A percentile compares a stretch with the other conserved stretches of the same genome.
Conservation (phyloP, 176 grass and related monocot species). For the Calamus simplicifolius region DNA sequence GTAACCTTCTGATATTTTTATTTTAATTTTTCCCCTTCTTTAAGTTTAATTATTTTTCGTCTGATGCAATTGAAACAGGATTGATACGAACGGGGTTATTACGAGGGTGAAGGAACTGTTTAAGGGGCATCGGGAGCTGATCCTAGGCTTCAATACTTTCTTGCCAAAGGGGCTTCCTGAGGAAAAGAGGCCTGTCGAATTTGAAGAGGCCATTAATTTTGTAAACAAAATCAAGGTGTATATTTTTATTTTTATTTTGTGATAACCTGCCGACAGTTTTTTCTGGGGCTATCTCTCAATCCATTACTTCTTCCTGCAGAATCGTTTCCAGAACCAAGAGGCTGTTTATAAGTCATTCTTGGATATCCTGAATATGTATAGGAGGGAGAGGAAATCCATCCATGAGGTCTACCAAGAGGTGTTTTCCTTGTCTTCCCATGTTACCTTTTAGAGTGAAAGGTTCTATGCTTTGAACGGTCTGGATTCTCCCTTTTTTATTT, state of each 20-base stretch:
- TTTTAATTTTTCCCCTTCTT: too few relatives aligned
- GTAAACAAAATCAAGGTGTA: constrained; percentile 40
- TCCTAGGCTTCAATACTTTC: constrained; percentile 45
- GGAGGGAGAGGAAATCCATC: constrained; percentile 22
- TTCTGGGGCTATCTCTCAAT: too few relatives aligned
- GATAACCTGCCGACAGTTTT: too few relatives aligned
- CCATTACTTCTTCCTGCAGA: constrained; percentile 16
- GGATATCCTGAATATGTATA: constrained; percentile 33
- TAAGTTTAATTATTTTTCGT: too few relatives aligned
- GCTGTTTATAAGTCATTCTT: constrained; percentile 26
- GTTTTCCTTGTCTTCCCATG: background rate
- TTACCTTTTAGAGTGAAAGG: background rate
- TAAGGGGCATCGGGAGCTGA: constrained; percentile 29
- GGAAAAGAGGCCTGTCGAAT: constrained; percentile 21
- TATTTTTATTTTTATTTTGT: too few relatives aligned
- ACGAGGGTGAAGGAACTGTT: constrained; percentile 31
- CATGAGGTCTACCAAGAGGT: constrained; percentile 41
- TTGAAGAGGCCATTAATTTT: constrained; percentile 29
- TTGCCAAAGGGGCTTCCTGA: constrained; percentile 26
- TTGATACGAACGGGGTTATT: constrained; percentile 31
- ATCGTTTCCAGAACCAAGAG: constrained; percentile 26
- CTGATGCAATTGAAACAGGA: constrained; percentile 5
- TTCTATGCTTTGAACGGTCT: background rate
- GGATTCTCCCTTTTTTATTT: background rate
- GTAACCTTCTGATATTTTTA: too few relatives aligned